phyloP scores from a whole-genome alignment of 352 stramenopile species.

The Globisporangium emineosum region DNA sequence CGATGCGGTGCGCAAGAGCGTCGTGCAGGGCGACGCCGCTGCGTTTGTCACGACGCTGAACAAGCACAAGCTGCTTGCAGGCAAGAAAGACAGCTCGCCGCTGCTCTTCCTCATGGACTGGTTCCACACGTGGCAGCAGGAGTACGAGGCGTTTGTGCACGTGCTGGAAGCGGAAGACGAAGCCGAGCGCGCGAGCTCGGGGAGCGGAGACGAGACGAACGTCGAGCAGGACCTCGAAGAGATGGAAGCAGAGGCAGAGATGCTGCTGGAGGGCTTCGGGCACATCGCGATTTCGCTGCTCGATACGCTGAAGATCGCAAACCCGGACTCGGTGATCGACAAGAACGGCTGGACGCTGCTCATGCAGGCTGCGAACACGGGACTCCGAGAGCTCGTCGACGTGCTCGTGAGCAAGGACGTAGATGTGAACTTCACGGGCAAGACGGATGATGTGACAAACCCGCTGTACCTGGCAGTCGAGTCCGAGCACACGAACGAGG shows the following conservation, averaged over 20 bases:
- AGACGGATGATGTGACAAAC: conserved; percentile 45
- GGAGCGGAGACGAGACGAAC: conserved; percentile 22
- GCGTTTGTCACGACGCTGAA: conserved; percentile 38
- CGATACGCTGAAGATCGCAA: conserved; percentile 34
- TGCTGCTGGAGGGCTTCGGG: conserved; percentile 67
- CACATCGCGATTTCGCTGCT: conserved; percentile 48
- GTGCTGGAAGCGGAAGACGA: conserved; percentile 60
- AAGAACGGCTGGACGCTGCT: conserved; percentile 80
- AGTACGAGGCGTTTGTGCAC: conserved; percentile 81
- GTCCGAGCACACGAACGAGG: conserved; percentile 69
- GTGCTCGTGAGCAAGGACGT: conserved; percentile 46
- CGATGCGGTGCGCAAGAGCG: conserved; percentile 56
- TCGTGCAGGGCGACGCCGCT: conserved; percentile 48
- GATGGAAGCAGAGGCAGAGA: conserved; percentile 65
- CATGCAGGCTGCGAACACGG: conserved; percentile 83
- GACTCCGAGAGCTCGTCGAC: conserved; percentile 52
- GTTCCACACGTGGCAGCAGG: conserved; percentile 85
- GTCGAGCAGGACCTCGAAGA: conserved; percentile 68
- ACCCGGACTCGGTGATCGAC: conserved; percentile 55
- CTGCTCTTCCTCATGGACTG: conserved; percentile 81
- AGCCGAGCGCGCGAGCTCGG: conserved; percentile 17
- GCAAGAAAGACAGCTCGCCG: conserved; percentile 32
- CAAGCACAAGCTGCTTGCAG: conserved; percentile 23
- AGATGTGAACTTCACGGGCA: conserved; percentile 61
- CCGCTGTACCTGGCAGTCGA: conserved; percentile 71